Percentiles rank a stretch among this genome's conserved stretches.
Conservation (phyloP, 2,329 filamentous ascomycete genomes). For the Xylariales sp. region DNA sequence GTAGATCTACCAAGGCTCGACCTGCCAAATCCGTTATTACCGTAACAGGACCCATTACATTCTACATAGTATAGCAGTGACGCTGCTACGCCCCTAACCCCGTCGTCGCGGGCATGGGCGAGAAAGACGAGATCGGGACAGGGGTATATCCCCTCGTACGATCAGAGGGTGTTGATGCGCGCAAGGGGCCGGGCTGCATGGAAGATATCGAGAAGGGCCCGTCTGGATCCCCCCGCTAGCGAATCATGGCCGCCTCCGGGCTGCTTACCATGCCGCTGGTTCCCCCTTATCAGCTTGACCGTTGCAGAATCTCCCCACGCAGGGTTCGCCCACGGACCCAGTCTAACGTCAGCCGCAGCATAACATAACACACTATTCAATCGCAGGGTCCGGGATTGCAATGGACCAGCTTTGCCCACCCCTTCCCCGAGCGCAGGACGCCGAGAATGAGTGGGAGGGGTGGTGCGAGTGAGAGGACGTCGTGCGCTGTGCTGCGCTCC, state of each 20-base stretch:
- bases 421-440: background rate
- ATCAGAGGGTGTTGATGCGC: background rate
- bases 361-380: background rate
- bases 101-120: background rate
- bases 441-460: background rate
- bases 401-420: background rate
- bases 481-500: too few species aligned
- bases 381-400: background rate
- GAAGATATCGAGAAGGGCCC: background rate
- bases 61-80: too few species aligned
- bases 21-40: background rate
- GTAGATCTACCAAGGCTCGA: background rate
- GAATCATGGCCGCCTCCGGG: background rate
- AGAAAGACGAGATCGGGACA: background rate
- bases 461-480: too few species aligned
- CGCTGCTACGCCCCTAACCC: background rate
- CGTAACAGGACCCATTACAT: too few species aligned
- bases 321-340: background rate
- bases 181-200: background rate
- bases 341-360: slow-evolving; percentile 4
- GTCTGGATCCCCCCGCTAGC: slow-evolving; percentile 4
- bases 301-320: background rate
- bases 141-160: background rate
- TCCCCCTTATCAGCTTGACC: background rate
- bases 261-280: background rate